A percentile compares a stretch with the other conserved stretches of the same genome.
phyloP scores from a whole-genome alignment of 768 basidiomycete genomes.

The Panaeolus cyanescens region DNA sequence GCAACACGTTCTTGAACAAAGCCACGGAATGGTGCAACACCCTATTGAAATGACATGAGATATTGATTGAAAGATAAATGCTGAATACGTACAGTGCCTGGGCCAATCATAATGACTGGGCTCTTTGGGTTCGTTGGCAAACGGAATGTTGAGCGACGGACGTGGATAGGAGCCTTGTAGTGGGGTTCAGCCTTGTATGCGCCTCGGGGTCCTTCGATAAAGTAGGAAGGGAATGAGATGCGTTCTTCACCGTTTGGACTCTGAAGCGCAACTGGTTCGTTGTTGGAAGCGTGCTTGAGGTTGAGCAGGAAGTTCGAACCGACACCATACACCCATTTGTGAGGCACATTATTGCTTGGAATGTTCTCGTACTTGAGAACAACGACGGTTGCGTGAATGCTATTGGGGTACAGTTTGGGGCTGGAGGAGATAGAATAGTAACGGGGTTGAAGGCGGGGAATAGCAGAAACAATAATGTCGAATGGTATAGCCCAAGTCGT shows the following conservation, averaged over 20 bases:
- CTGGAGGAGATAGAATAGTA: slow-evolving; percentile 99
- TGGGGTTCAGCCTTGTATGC: slow-evolving; percentile 71
- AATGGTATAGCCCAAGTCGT: slow-evolving; percentile 92
- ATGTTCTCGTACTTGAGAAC: slow-evolving; percentile 90
- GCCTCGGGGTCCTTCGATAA: slow-evolving; percentile 88
- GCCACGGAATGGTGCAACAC: slow-evolving; percentile 99
- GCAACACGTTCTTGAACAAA: slow-evolving; percentile 98
- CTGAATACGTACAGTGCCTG: slow-evolving; percentile 80
- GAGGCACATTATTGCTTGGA: slow-evolving; percentile 47
- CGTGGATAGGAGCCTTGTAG: slow-evolving; percentile 91
- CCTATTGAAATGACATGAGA: slow-evolving; percentile 46
- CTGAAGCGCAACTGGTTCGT: slow-evolving; percentile 52
- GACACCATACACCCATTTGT: slow-evolving; percentile 83
- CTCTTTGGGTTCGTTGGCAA: slow-evolving; percentile 98
- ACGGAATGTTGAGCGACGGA: slow-evolving; percentile 94
- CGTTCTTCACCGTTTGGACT: slow-evolving; percentile 34
- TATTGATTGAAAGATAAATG: neutral
- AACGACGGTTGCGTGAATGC: slow-evolving; percentile 94
- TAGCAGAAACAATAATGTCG: slow-evolving; percentile 92
- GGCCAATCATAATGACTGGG: slow-evolving; percentile 98
- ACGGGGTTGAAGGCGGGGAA: slow-evolving; percentile 93
- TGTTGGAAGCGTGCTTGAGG: slow-evolving; percentile 75
- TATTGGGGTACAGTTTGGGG: slow-evolving; percentile 85
- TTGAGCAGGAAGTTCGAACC: slow-evolving; percentile 96
- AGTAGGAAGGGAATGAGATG: slow-evolving; percentile 66